phyloP scores from a whole-genome alignment of 495 filamentous ascomycete genomes.

The Lophiostoma macrostomum region DNA sequence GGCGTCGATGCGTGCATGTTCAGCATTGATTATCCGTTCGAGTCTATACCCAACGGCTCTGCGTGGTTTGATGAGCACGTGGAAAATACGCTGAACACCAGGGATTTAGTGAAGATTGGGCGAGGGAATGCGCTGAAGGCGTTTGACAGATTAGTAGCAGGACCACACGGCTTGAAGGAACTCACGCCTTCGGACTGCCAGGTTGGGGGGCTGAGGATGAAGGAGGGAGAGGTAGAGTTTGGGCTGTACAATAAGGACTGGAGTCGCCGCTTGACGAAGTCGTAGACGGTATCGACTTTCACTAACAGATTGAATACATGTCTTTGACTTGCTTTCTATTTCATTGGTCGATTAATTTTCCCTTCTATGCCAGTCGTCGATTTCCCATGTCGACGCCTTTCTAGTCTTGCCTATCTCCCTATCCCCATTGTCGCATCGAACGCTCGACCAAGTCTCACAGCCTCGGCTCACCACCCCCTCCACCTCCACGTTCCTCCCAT shows the following conservation, averaged over 20 bases:
- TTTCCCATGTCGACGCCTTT: no score
- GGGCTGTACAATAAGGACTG: slow-evolving; percentile 25
- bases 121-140: slow-evolving; percentile 19
- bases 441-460: no score
- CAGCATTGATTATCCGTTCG: slow-evolving; percentile 35
- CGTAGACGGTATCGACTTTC: no score
- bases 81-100: slow-evolving; percentile 13
- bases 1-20: slow-evolving; percentile 23
- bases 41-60: slow-evolving; percentile 27
- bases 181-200: slow-evolving; percentile 8
- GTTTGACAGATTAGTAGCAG: slow-evolving; percentile 7
- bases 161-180: slow-evolving; percentile 7
- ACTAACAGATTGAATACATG: no score
- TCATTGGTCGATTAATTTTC: no score
- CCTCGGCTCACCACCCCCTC: no score
- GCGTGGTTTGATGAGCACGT: slow-evolving; percentile 30
- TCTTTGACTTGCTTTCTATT: no score
- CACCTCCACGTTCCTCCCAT: no score
- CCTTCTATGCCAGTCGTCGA: no score
- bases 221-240: slow-evolving; percentile 22
- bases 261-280: slow-evolving; percentile 7
- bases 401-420: no score
- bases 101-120: slow-evolving; percentile 18
- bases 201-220: slow-evolving; percentile 18
- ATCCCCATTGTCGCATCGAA: no score